Evolutionary conservation across 2,329 filamentous ascomycete species (phyloP).

Genomic region (Raffaelea albimanens): DNA sequence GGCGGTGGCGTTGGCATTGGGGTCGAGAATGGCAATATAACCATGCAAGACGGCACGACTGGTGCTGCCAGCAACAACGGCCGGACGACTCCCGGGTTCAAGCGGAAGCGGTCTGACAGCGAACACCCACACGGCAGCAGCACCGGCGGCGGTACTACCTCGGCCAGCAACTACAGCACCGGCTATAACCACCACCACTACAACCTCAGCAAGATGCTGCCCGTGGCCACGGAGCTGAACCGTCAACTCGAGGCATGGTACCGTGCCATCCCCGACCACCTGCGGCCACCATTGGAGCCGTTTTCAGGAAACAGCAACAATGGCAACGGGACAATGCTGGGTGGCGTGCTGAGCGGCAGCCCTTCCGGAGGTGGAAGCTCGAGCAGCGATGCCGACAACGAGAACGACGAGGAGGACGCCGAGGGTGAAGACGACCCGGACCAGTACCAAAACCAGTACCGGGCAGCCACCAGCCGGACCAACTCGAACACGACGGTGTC

Average conservation of each 20-base stretch:
- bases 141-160: too few relatives aligned
- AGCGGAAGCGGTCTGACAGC: constrained; percentile 2
- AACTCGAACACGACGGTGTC: background rate
- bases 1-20: constrained; percentile 7
- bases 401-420: background rate
- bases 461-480: background rate
- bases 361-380: background rate
- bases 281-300: constrained; percentile 43
- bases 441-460: too few relatives aligned
- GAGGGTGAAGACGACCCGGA: background rate
- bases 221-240: constrained; percentile 25
- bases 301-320: constrained; percentile 32
- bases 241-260: constrained; percentile 30
- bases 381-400: constrained; percentile 28
- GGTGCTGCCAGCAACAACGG: constrained; percentile 6
- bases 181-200: too few relatives aligned
- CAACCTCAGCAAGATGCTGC: constrained; percentile 19
- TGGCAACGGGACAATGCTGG: constrained; percentile 24
- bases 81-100: constrained; percentile 1
- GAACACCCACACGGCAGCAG: background rate
- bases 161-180: too few relatives aligned
- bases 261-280: constrained; percentile 23
- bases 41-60: too few relatives aligned
- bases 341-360: constrained; percentile 27
- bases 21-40: background rate